Conservation (phyloP, 352 stramenopile genomes). For the Phytopythium ostracodes region DNA sequence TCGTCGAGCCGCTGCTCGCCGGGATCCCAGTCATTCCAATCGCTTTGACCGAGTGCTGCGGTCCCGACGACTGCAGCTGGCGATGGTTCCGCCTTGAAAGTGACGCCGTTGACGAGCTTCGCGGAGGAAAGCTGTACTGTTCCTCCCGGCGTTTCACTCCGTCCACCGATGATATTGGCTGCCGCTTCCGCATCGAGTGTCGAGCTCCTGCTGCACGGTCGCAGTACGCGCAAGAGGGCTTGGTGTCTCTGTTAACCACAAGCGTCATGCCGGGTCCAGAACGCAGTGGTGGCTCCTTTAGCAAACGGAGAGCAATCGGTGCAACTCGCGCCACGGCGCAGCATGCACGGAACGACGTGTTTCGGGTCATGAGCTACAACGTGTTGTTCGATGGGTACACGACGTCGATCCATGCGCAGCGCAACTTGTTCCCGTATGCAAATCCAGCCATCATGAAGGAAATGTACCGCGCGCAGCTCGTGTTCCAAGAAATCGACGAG, state of each 20-base stretch:
- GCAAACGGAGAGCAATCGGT: conserved; percentile 18
- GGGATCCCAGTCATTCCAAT: conserved; percentile 46
- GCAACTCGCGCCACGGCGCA: conserved; percentile 11
- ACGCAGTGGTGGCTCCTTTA: conserved; percentile 41
- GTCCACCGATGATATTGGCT: conserved; percentile 33
- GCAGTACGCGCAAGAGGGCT: conserved; percentile 32
- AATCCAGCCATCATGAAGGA: conserved; percentile 39
- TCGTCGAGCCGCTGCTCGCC: conserved; percentile 42
- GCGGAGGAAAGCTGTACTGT: conserved; percentile 12
- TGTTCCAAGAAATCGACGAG: conserved; percentile 71
- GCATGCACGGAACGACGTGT: conserved; percentile 20
- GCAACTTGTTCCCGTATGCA: conserved; percentile 63
- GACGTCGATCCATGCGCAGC: conserved; percentile 43
- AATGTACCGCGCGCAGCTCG: conserved; percentile 68
- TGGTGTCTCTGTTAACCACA: conserved; percentile 26
- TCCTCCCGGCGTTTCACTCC: conserved; percentile 35
- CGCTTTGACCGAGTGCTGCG: conserved; percentile 57
- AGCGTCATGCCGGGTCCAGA: conserved; percentile 38
- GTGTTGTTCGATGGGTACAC: conserved; percentile 74
- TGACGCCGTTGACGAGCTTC: not conserved
- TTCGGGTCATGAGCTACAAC: conserved; percentile 84
- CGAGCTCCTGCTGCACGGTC: conserved; percentile 30
- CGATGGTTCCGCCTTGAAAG: conserved; percentile 41
- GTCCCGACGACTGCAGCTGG: conserved; percentile 56
- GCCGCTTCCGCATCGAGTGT: conserved; percentile 52